Evolutionary conservation across 2,329 filamentous ascomycete genomes (phyloP).

Genomic region (Trichoderma sp.): DNA sequence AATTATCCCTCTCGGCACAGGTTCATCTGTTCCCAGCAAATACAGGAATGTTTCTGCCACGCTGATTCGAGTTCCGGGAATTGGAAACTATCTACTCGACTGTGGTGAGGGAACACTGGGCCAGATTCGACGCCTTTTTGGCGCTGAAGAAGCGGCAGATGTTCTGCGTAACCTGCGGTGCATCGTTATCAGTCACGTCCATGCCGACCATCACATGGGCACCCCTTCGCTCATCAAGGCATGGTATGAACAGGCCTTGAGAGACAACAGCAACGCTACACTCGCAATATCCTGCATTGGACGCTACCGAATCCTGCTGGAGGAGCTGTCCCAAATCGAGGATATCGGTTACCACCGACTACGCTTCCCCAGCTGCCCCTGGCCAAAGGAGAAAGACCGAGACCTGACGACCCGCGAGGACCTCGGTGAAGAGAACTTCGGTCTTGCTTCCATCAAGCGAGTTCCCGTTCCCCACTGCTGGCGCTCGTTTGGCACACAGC

Average conservation of each 20-base stretch:
- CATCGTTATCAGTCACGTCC: conserved; percentile 92
- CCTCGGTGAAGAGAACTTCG: conserved; percentile 49
- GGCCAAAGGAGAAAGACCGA: conserved; percentile 25
- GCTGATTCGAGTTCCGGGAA: conserved; percentile 76
- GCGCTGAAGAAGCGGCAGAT: conserved; percentile 60
- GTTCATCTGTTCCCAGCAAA: conserved; percentile 85
- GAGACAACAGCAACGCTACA: conserved; percentile 37
- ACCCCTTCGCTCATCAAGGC: conserved; percentile 76
- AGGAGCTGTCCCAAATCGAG: conserved; percentile 77
- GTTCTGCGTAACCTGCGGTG: conserved; percentile 75
- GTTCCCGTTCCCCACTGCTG: conserved; percentile 75
- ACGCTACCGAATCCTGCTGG: conserved; percentile 72
- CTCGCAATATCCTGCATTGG: conserved; percentile 68
- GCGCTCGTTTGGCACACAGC: conserved; percentile 70
- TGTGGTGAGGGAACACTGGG: conserved; percentile 90
- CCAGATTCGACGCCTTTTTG: conserved; percentile 74
- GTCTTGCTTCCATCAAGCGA: conserved; percentile 65
- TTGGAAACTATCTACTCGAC: conserved; percentile 88
- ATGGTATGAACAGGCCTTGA: conserved; percentile 62
- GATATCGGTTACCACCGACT: conserved; percentile 66
- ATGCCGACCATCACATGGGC: conserved; percentile 94
- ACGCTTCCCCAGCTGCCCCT: conserved; percentile 34
- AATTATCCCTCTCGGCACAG: conserved; percentile 84
- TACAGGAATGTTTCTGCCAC: conserved; percentile 94
- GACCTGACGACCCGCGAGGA: conserved; percentile 36